Conservation (phyloP, 306 rosid genomes). For the Medicago lupulina region DNA sequence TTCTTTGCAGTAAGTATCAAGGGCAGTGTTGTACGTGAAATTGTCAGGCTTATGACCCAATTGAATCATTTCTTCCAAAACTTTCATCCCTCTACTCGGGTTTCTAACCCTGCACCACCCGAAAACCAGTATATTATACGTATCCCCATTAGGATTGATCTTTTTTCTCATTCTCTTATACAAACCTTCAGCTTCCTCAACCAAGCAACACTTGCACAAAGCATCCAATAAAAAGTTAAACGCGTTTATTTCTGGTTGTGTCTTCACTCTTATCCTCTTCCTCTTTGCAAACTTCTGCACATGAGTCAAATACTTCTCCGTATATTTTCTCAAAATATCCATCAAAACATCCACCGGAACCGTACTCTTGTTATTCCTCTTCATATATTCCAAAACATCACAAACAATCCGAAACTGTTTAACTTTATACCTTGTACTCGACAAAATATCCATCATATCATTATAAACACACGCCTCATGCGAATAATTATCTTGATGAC, state of each 20-base stretch:
- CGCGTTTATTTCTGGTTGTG: slow-evolving; percentile 84
- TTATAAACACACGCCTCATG: slow-evolving; percentile 73
- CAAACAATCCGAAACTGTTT: slow-evolving; percentile 90
- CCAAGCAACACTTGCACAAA: slow-evolving; percentile 86
- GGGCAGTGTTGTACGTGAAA: slow-evolving; percentile 83
- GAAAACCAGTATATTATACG: slow-evolving; percentile 73
- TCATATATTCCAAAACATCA: slow-evolving; percentile 84
- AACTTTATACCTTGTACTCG: slow-evolving; percentile 74
- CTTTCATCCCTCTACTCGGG: slow-evolving; percentile 72
- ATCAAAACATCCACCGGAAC: slow-evolving; percentile 74
- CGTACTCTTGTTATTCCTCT: slow-evolving; percentile 65
- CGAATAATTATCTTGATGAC: slow-evolving; percentile 70
- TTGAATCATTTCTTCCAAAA: slow-evolving; percentile 81
- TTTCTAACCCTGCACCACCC: slow-evolving; percentile 98
- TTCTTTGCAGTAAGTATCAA: slow-evolving; percentile 76
- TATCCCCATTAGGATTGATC: slow-evolving; percentile 70
- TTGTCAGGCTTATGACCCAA: slow-evolving; percentile 78
- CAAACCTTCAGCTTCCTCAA: slow-evolving; percentile 73
- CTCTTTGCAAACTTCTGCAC: slow-evolving; percentile 88
- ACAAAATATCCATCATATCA: slow-evolving; percentile 84
- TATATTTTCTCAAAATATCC: slow-evolving; percentile 69
- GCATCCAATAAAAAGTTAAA: slow-evolving; percentile 81
- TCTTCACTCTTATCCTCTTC: slow-evolving; percentile 80
- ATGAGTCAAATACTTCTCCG: slow-evolving; percentile 75
- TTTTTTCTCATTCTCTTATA: slow-evolving; percentile 67